phyloP scores from a whole-genome alignment of 2,329 filamentous ascomycete species.

The Colletotrichum sp. region DNA sequence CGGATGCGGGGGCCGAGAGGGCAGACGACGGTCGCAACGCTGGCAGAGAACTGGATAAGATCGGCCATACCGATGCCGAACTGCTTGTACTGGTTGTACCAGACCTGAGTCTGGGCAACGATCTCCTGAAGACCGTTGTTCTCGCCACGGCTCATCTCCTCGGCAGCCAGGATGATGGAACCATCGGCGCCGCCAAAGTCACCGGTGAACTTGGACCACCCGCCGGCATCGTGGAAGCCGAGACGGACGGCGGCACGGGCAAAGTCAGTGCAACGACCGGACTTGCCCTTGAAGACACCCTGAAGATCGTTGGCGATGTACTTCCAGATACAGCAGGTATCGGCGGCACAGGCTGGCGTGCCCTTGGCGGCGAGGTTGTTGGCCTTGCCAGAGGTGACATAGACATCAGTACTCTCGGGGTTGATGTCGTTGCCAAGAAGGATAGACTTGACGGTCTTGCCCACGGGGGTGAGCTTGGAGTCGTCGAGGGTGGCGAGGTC shows the following conservation, averaged over 20 bases:
- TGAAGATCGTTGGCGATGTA: conserved; percentile 44
- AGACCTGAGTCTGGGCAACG: conserved; percentile 38
- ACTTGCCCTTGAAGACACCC: conserved; percentile 35
- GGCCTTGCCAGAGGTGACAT: conserved; percentile 1
- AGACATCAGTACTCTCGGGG: conserved; percentile 27
- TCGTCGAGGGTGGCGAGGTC: conserved; percentile 38
- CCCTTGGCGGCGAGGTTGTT: conserved; percentile 23
- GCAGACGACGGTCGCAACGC: conserved; percentile 52
- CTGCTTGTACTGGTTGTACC: conserved; percentile 43
- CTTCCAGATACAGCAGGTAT: conserved; percentile 51
- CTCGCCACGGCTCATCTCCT: conserved; percentile 40
- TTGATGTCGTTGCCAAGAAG: conserved; percentile 32
- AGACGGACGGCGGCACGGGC: conserved; percentile 50
- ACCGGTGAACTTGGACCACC: conserved; percentile 41
- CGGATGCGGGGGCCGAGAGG: conserved; percentile 51
- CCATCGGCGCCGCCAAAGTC: conserved; percentile 50
- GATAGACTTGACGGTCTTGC: conserved; percentile 40
- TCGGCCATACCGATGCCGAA: conserved; percentile 54
- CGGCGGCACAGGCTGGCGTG: conserved; percentile 33
- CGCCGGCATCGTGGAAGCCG: conserved; percentile 53
- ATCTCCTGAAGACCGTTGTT: conserved; percentile 54
- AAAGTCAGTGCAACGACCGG: conserved; percentile 44
- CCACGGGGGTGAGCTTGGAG: conserved; percentile 36
- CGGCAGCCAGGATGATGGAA: conserved; percentile 42
- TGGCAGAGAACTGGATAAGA: conserved; percentile 57